A percentile compares a stretch with the other conserved stretches of the same genome.
Conservation (phyloP, 2,329 filamentous ascomycete species). For the Neofusicoccum ribis region DNA sequence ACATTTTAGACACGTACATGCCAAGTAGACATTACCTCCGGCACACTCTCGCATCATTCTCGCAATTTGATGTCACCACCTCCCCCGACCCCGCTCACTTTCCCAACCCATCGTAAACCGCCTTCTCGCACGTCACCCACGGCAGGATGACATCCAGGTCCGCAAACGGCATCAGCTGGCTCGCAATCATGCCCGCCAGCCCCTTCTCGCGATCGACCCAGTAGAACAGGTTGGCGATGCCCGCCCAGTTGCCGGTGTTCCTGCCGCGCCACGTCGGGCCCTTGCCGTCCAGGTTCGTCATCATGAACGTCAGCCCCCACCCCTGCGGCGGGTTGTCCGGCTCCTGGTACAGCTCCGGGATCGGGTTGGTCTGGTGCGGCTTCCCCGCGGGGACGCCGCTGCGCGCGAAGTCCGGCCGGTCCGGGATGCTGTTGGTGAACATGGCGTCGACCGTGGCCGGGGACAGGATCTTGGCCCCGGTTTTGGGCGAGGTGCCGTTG, state of each 20-base stretch:
- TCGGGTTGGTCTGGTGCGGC: constrained; percentile 49
- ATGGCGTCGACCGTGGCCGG: constrained; percentile 62
- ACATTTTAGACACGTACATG: too few relatives aligned
- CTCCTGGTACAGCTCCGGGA: constrained; percentile 53
- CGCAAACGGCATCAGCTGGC: constrained; percentile 37
- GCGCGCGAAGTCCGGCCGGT: constrained; percentile 55
- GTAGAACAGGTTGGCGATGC: constrained; percentile 62
- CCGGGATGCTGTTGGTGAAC: constrained; percentile 64
- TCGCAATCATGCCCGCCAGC: constrained; percentile 44
- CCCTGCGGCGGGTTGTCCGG: constrained; percentile 58
- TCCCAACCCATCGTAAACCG: constrained; percentile 37
- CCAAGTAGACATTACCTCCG: too few relatives aligned
- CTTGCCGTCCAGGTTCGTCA: constrained; percentile 37
- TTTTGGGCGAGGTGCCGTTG: constrained; percentile 60
- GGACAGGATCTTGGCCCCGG: constrained; percentile 55
- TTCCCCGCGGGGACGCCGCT: constrained; percentile 49
- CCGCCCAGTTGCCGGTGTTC: constrained; percentile 59
- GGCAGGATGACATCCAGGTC: constrained; percentile 35
- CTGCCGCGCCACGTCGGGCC: constrained; percentile 9
- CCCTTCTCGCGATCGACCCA: constrained; percentile 63
- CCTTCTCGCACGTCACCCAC: constrained; percentile 38
- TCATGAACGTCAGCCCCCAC: constrained; percentile 63
- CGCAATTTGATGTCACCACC: too few relatives aligned
- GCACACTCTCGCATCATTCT: too few relatives aligned
- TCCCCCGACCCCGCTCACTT: neutral